Base-by-base conservation (phyloP, 2,329 filamentous ascomycete species). In the Monosporascus sp. region DNA sequence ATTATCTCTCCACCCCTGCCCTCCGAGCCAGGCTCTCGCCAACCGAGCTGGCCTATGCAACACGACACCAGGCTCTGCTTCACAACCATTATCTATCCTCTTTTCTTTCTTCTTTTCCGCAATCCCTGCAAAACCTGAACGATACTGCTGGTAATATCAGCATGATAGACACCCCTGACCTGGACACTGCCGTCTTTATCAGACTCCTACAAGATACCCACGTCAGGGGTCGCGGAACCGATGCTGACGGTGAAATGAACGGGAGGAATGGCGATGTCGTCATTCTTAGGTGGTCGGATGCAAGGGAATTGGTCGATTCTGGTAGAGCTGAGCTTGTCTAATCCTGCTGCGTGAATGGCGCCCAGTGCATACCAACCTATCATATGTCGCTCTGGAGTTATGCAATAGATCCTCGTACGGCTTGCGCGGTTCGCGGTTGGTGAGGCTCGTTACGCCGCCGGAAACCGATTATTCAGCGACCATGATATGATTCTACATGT, bases 111-210 rank as follows among this genome's bases (percentile, higher is more conserved):
- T 84, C 87, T 14, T 97, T 99, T 63, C 94, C 94, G 0, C 74
- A 82, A 15, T 78, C 83, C 46, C 71, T 99, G 62, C 88, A 93
- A 69, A 86, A 91, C 60, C 75, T 99, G 51, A 95, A 97, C 72
- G 94, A 99, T 73, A 89, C 88, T 15, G 86, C 88, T 0, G 93
- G 91, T 31, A 92, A 92, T 9, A 86, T 93, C 53, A 91, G 83
- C 73, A 99, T 99, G 94, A 83, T 97, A 31, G 91, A 96, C 66
- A 78, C 82, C 2, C 94, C 94, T 0, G 94, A 97, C 67, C 73
- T 85, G 48, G 88, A 94, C 56, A 79, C 82, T 2, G 90, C 90
- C 7, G 92, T 97, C 2, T 97, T 99, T 70, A 84, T 91, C 41
- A 78, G 93, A 56, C 78, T 89, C 48, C 71, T 92, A 50, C 78